phyloP scores from a whole-genome alignment of 805 yeast species.

The Suhomyces sp. region DNA sequence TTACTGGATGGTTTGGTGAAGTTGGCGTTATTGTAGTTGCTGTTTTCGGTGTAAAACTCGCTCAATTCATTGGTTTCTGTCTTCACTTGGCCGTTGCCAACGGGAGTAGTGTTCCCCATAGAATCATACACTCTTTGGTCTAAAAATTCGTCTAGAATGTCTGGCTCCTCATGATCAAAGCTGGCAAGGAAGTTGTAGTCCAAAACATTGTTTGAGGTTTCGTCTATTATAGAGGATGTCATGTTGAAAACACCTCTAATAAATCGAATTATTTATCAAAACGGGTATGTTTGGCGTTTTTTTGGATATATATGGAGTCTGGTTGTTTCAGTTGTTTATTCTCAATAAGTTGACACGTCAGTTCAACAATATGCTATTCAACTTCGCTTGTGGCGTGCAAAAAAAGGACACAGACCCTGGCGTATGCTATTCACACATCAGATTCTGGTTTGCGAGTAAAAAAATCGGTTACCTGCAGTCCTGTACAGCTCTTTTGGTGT shows the following conservation, averaged over 20 bases:
- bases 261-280: not conserved
- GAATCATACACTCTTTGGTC: conserved; percentile 51
- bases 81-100: conserved; percentile 10
- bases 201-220: conserved; percentile 15
- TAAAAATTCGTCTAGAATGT: conserved; percentile 55
- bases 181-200: conserved; percentile 21
- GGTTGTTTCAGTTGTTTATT: not conserved
- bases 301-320: not conserved
- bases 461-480: not conserved
- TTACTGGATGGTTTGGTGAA: not conserved
- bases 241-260: conserved; percentile 6
- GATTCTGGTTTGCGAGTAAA: not conserved
- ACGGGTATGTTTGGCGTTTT: not conserved
- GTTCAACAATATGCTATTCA: not conserved
- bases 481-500: not conserved
- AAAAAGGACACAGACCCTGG: not conserved
- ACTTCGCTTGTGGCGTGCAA: not conserved
- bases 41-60: conserved; percentile 10
- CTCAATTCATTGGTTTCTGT: conserved; percentile 13
- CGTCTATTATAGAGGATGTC: conserved; percentile 22
- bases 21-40: not conserved
- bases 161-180: conserved; percentile 36
- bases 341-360: not conserved
- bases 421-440: not conserved
- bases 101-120: conserved; percentile 18